phyloP scores from a whole-genome alignment of 352 stramenopile species.

The Phytophthora pisi region DNA sequence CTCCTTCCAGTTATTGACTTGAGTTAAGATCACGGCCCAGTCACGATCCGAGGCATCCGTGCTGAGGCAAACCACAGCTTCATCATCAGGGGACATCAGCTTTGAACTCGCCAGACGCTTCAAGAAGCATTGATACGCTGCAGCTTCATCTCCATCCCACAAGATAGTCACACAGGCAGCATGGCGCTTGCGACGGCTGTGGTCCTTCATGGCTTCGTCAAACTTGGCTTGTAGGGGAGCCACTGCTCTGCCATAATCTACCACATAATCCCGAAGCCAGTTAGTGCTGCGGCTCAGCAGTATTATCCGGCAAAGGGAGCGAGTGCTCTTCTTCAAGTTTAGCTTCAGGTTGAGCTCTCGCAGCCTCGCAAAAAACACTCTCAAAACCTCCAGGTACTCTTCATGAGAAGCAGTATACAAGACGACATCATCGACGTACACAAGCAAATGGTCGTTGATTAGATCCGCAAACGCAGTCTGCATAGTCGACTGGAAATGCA shows the following conservation, averaged over 20 bases:
- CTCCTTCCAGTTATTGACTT: background rate
- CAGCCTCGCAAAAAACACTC: background rate
- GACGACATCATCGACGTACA: background rate
- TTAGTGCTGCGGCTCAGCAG: background rate
- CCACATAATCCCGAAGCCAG: background rate
- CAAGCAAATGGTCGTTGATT: conserved; percentile 2
- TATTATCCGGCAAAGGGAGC: background rate
- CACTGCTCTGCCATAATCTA: background rate
- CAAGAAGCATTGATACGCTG: background rate
- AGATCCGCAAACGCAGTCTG: background rate
- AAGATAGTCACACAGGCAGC: background rate
- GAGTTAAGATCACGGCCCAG: background rate
- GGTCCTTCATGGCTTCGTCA: background rate
- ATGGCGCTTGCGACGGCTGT: background rate
- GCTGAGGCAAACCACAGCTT: background rate
- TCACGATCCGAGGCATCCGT: background rate
- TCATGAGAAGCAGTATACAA: background rate
- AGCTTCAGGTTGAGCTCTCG: background rate
- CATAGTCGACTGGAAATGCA: conserved; percentile 1
- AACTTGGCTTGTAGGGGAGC: background rate
- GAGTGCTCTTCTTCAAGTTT: background rate
- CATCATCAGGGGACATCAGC: background rate
- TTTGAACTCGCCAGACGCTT: background rate
- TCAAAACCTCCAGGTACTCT: background rate
- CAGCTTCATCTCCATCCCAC: background rate